Conservation (phyloP, 495 filamentous ascomycete species). For the Aspergillus ellipticus region DNA sequence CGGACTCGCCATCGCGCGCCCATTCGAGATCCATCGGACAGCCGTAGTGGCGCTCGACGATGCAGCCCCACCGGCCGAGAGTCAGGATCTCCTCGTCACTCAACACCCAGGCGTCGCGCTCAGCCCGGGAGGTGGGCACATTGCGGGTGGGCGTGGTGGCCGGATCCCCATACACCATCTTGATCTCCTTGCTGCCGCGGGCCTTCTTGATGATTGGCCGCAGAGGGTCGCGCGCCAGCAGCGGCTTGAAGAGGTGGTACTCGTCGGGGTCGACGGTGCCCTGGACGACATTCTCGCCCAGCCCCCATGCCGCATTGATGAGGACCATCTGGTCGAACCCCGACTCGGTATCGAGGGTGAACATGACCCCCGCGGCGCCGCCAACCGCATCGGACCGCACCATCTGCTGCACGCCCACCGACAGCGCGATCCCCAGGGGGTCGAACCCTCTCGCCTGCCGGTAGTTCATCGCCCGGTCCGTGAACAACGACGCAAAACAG, state of each 20-base stretch:
- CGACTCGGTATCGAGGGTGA: slow-evolving; percentile 34
- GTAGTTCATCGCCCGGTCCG: slow-evolving; percentile 33
- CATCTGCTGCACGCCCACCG: slow-evolving; percentile 35
- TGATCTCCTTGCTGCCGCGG: slow-evolving; percentile 15
- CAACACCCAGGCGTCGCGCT: slow-evolving; percentile 27
- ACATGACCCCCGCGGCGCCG: slow-evolving; percentile 34
- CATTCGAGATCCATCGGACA: slow-evolving; percentile 39
- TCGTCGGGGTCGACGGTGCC: slow-evolving; percentile 36
- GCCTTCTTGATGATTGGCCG: slow-evolving; percentile 15
- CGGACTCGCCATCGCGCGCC: slow-evolving; percentile 33
- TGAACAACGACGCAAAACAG: slow-evolving; percentile 36
- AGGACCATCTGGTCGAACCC: slow-evolving; percentile 33
- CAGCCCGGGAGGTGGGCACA: slow-evolving; percentile 34
- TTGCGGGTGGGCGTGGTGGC: slow-evolving; percentile 24
- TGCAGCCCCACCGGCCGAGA: slow-evolving; percentile 33
- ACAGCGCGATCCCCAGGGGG: slow-evolving; percentile 28
- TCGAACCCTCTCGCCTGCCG: slow-evolving; percentile 33
- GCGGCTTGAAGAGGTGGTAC: slow-evolving; percentile 36
- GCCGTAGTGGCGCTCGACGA: slow-evolving; percentile 32
- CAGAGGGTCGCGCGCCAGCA: neutral
- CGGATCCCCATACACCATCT: slow-evolving; percentile 18
- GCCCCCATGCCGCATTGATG: slow-evolving; percentile 36
- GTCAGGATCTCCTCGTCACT: slow-evolving; percentile 29
- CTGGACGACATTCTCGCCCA: slow-evolving; percentile 37
- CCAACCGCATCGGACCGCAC: slow-evolving; percentile 33